Evolutionary conservation across 495 filamentous ascomycete genomes (phyloP).

Genomic region (Tuber umbilicatum): DNA sequence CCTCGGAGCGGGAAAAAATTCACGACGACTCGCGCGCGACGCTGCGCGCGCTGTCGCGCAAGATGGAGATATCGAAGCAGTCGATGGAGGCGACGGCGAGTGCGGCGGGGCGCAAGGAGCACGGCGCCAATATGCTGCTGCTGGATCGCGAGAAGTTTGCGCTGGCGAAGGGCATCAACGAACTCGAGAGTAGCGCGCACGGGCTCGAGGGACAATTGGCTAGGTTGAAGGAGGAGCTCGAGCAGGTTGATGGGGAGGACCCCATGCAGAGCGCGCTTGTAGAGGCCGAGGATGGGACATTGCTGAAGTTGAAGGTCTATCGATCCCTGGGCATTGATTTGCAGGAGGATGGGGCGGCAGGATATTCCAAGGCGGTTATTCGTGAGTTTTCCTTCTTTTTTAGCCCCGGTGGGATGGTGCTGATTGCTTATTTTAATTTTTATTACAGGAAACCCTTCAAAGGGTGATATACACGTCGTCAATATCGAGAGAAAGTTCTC

Average conservation of each 20-base stretch:
- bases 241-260: slow-evolving; percentile 75
- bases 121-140: slow-evolving; percentile 41
- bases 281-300: slow-evolving; percentile 56
- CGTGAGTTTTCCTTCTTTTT: slow-evolving; percentile 26
- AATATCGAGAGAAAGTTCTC: slow-evolving; percentile 91
- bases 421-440: not conserved
- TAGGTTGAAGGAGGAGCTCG: slow-evolving; percentile 64
- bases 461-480: slow-evolving; percentile 89
- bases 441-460: slow-evolving; percentile 59
- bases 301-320: slow-evolving; percentile 82
- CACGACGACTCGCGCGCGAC: slow-evolving; percentile 51
- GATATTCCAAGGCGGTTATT: slow-evolving; percentile 78
- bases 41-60: slow-evolving; percentile 31
- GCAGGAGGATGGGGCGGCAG: slow-evolving; percentile 69
- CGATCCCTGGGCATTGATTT: slow-evolving; percentile 84
- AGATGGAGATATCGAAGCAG: slow-evolving; percentile 32
- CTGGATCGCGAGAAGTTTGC: slow-evolving; percentile 68
- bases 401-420: not conserved
- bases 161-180: slow-evolving; percentile 76
- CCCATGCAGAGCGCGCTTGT: slow-evolving; percentile 49
- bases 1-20: slow-evolving; percentile 68
- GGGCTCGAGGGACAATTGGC: slow-evolving; percentile 74
- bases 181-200: slow-evolving; percentile 88
- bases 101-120: slow-evolving; percentile 33
- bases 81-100: slow-evolving; percentile 32